Conservation (phyloP, 1,284 basidiomycete genomes). For the Pyrrhoderma lamaoense region DNA sequence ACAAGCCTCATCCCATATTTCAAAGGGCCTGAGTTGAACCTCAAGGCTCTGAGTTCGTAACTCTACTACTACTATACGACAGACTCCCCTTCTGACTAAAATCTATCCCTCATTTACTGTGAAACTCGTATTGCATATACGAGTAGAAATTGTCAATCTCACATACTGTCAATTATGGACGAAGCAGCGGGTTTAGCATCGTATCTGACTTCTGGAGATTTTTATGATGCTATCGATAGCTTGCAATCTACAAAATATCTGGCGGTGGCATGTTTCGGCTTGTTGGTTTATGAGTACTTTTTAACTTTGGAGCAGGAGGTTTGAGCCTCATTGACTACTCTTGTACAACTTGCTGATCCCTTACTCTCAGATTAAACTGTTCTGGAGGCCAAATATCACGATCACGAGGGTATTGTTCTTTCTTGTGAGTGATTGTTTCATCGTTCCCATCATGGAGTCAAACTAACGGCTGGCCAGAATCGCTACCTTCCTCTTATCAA, state of each 20-base stretch:
- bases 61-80: too few species aligned
- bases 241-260: conserved; percentile 15
- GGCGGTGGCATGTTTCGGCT: conserved; percentile 12
- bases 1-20: too few species aligned
- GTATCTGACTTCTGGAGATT: conserved; percentile 3
- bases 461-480: conserved; percentile 9
- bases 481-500: conserved; percentile 14
- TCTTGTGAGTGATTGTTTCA: conserved; percentile 2
- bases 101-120: too few species aligned
- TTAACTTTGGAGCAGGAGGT: conserved; percentile 14
- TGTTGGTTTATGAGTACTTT: conserved; percentile 13
- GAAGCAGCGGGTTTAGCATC: too few species aligned
- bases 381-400: conserved; percentile 8
- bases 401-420: conserved; percentile 11
- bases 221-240: conserved; percentile 1
- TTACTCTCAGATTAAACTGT: conserved; percentile 2
- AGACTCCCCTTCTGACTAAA: too few species aligned
- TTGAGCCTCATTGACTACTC: neutral
- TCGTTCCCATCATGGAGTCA: neutral
- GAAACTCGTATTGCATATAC: too few species aligned
- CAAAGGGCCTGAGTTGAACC: too few species aligned
- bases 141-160: too few species aligned
- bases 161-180: too few species aligned
- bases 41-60: too few species aligned
- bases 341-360: neutral